These are phyloP conservation scores for Eremothecium cymbalariae DNA, from an alignment of 1,139 yeast species.

Conservation along the genomic window DNA sequence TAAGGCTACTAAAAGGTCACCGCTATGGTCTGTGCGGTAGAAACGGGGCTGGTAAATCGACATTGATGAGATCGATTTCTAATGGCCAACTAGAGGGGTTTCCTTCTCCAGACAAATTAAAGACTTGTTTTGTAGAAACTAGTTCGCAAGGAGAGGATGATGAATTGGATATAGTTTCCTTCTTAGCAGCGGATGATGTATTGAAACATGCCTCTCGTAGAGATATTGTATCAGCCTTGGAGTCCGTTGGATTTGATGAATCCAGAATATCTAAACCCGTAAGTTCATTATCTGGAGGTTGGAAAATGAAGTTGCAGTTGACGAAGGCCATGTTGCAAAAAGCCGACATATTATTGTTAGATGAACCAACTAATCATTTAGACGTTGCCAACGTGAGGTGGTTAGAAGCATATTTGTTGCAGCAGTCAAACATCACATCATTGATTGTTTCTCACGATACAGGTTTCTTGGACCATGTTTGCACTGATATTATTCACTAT, in stretches of 20 bases:
- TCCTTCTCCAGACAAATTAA: slow-evolving; percentile 80
- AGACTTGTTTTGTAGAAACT: slow-evolving; percentile 96
- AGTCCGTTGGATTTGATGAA: slow-evolving; percentile 82
- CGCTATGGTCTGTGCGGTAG: slow-evolving; percentile 97
- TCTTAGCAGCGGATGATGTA: slow-evolving; percentile 88
- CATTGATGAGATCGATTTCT: slow-evolving; percentile 93
- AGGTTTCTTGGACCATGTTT: slow-evolving; percentile 89
- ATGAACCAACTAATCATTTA: slow-evolving; percentile 98
- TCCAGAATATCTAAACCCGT: slow-evolving; percentile 84
- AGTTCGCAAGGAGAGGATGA: slow-evolving; percentile 94
- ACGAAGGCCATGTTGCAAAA: slow-evolving; percentile 98
- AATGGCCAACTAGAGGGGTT: slow-evolving; percentile 97
- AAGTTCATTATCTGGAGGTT: slow-evolving; percentile 95
- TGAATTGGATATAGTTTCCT: slow-evolving; percentile 76
- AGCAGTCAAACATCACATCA: slow-evolving; percentile 81
- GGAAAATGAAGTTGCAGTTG: slow-evolving; percentile 97
- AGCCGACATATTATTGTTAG: slow-evolving; percentile 89
- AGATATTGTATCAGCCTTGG: slow-evolving; percentile 69
- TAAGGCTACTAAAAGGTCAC: slow-evolving; percentile 86
- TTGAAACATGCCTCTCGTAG: slow-evolving; percentile 51
- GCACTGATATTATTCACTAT: slow-evolving; percentile 94
- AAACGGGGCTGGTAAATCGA: slow-evolving; percentile 98
- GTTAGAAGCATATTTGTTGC: slow-evolving; percentile 79
- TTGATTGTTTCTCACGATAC: slow-evolving; percentile 97
- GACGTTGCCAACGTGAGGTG: slow-evolving; percentile 91